These are phyloP conservation scores for Cladosporium sp. DNA, from an alignment of 2,329 filamentous ascomycete species.

Conservation along the genomic window DNA sequence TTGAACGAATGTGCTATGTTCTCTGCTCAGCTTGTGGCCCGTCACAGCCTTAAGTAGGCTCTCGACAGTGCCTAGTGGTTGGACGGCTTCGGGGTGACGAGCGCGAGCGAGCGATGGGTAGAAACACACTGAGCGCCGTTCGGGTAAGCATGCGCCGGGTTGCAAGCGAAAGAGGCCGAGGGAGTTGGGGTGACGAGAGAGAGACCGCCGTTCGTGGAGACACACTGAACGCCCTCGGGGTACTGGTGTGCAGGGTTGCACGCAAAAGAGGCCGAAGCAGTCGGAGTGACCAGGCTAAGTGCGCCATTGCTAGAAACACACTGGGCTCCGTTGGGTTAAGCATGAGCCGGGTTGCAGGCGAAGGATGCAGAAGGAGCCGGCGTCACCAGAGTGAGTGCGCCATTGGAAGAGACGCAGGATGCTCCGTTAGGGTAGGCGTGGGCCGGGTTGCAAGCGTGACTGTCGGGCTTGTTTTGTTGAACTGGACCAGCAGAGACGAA, in stretches of 20 bases:
- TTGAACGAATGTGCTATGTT: too few species aligned
- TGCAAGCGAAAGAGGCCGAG: constrained; percentile 20
- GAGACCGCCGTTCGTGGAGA: constrained; percentile 14
- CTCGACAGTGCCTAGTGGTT: too few species aligned
- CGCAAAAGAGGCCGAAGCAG: constrained; percentile 6
- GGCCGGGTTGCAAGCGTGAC: constrained; percentile 23
- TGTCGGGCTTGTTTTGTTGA: too few species aligned
- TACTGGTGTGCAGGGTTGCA: constrained; percentile 20
- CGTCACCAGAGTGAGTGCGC: constrained; percentile 17
- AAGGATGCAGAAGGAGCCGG: constrained; percentile 13
- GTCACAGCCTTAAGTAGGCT: too few species aligned
- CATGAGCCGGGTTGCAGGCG: constrained; percentile 17
- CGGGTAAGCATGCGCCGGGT: constrained; percentile 22
- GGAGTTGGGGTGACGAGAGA: constrained; percentile 17
- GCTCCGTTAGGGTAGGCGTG: constrained; percentile 20
- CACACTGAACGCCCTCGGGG: constrained; percentile 18
- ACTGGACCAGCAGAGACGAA: too few species aligned
- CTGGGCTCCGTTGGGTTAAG: too few species aligned
- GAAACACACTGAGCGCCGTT: too few species aligned
- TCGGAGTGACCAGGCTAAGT: constrained; percentile 17
- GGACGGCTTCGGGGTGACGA: constrained; percentile 18
- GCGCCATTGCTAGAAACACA: constrained; percentile 18
- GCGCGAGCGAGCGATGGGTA: constrained; percentile 15
- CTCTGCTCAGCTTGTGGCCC: too few species aligned
- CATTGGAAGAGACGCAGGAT: constrained; percentile 17